These are phyloP conservation scores for Phyllachora maydis DNA, from an alignment of 2,329 filamentous ascomycete genomes.

Conservation along the genomic window DNA sequence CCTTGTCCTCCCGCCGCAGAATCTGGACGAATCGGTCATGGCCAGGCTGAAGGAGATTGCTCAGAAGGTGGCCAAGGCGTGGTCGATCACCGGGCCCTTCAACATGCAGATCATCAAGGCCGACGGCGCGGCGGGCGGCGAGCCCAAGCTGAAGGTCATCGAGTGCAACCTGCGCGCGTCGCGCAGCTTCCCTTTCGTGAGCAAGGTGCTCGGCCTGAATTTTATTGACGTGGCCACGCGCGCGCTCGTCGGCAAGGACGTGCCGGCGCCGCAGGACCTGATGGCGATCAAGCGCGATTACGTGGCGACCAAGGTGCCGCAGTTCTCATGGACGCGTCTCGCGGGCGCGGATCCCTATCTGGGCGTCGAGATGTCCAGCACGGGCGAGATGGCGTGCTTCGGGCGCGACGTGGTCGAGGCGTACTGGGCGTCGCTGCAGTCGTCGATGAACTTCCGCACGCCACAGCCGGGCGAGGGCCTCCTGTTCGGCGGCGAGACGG, in stretches of 20 bases:
- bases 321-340: conserved; percentile 97
- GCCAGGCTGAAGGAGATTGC: conserved; percentile 87
- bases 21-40: conserved; percentile 59
- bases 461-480: conserved; percentile 89
- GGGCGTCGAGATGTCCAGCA: conserved; percentile 92
- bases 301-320: conserved; percentile 89
- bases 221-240: conserved; percentile 93
- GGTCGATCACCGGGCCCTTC: conserved; percentile 94
- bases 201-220: conserved; percentile 89
- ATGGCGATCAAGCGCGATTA: conserved; percentile 85
- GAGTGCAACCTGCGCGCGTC: conserved; percentile 96
- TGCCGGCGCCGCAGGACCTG: conserved; percentile 68
- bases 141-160: conserved; percentile 76
- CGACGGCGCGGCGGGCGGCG: conserved; percentile 50
- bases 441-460: conserved; percentile 97
- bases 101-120: conserved; percentile 99
- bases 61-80: conserved; percentile 87
- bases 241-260: conserved; percentile 67
- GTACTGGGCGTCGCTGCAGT: conserved; percentile 93
- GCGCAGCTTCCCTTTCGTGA: conserved; percentile 94
- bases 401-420: conserved; percentile 89
- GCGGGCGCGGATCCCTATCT: conserved; percentile 94
- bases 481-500: conserved; percentile 72
- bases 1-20: conserved; percentile 70
- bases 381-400: conserved; percentile 97